phyloP scores from a whole-genome alignment of 768 basidiomycete species.

The Lenzites betulinus region DNA sequence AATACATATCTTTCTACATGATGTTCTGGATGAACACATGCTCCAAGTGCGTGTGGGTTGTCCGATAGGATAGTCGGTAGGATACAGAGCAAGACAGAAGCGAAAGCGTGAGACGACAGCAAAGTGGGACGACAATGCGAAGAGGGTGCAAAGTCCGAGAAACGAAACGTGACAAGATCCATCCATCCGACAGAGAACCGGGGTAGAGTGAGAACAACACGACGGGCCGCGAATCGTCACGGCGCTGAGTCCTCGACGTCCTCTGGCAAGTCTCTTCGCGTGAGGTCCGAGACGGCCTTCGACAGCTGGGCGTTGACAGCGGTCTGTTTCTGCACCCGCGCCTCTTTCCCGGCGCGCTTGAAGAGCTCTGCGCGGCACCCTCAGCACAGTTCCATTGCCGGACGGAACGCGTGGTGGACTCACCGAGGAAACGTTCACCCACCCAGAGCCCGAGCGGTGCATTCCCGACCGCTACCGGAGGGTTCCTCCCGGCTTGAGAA shows the following conservation, averaged over 20 bases:
- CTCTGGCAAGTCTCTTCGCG: constrained; percentile 3
- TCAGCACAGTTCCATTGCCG: background rate
- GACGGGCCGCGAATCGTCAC: background rate
- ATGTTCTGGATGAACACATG: background rate
- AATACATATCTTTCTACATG: constrained; percentile 3
- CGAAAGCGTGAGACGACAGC: background rate
- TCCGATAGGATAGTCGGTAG: background rate
- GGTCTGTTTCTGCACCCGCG: constrained; percentile 48
- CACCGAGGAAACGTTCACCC: constrained; percentile 68
- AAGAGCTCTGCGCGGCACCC: constrained; percentile 49
- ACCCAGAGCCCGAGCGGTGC: constrained; percentile 71
- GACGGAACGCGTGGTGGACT: constrained; percentile 23
- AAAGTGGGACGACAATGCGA: background rate
- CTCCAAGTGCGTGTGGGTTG: background rate
- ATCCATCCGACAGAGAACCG: background rate
- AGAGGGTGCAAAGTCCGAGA: no score
- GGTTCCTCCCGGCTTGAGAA: constrained; percentile 7
- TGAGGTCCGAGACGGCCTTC: constrained; percentile 25
- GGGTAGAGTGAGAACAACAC: background rate
- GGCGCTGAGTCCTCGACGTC: background rate
- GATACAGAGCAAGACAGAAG: background rate
- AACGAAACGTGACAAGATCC: no score
- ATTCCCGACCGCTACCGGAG: constrained; percentile 48
- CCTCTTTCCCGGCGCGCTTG: constrained; percentile 55
- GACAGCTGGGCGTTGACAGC: constrained; percentile 40